Evolutionary conservation across 2,329 filamentous ascomycete species (phyloP).

Genomic region (Hirsutella minnesotensis): DNA sequence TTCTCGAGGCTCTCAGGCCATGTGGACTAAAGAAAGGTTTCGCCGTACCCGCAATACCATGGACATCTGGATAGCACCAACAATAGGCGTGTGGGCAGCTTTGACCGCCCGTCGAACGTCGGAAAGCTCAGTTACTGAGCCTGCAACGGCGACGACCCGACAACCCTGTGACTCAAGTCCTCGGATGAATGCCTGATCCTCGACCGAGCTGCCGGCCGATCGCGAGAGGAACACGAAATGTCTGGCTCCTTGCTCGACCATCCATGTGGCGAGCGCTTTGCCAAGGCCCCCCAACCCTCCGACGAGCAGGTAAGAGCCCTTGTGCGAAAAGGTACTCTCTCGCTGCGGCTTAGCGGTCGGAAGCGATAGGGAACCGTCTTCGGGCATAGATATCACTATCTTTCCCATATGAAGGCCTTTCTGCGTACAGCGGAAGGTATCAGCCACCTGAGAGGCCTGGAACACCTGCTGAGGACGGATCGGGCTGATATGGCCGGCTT

Average conservation of each 20-base stretch:
- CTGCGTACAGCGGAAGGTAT: slow-evolving; percentile 11
- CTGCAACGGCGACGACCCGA: background rate
- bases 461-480: slow-evolving; percentile 2
- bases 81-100: slow-evolving; percentile 16
- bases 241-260: background rate
- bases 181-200: slow-evolving; percentile 1
- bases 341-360: background rate
- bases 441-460: slow-evolving; percentile 3
- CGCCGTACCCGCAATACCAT: slow-evolving; percentile 13
- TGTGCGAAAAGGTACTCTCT: background rate
- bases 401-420: slow-evolving; percentile 11
- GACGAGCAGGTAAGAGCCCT: background rate
- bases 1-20: no score
- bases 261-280: background rate
- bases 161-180: slow-evolving; percentile 5
- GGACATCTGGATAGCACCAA: slow-evolving; percentile 23
- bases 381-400: slow-evolving; percentile 7
- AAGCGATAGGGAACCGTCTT: background rate
- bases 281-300: slow-evolving; percentile 1
- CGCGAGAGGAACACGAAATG: slow-evolving; percentile 5
- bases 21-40: no score
- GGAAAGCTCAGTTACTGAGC: slow-evolving; percentile 1
- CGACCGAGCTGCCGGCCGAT: slow-evolving; percentile 1
- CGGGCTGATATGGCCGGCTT: slow-evolving; percentile 2
- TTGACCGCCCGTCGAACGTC: slow-evolving; percentile 4